Base-by-base conservation (phyloP, 75 land plant species). In the Cupressus sempervirens region DNA sequence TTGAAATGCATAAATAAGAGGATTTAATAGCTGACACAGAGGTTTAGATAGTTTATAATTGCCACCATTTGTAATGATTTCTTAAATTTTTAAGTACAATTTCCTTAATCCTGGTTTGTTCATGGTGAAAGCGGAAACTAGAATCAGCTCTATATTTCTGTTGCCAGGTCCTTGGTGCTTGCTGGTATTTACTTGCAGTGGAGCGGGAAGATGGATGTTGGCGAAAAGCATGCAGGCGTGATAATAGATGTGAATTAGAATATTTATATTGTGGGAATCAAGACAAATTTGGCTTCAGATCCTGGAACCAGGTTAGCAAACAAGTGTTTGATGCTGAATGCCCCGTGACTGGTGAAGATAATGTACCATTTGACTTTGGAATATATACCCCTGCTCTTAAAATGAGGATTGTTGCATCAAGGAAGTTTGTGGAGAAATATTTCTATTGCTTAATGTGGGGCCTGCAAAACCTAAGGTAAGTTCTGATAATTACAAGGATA, bases 391-490 rank as follows among this genome's bases (percentile, higher is more conserved):
- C 65, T 75, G 94, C 93, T 56, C 89, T 94, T 41, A 79, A 85
- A 16, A 80, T 87, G 65, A 88, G 87, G 9, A 87, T 93, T 54
- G 88, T 85, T 26, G 83, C 90, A 38, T 82, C 84, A 30, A 86
- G 43, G 38, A 77, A 89, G 54, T 91, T 94, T 84, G 73, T 75
- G 5, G 62, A 85, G 68, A 94, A 90, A 84, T 86, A 90, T 82
- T 92, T 88, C 53, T 95, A 91, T 86, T 94, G 97, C 86, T 89
- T 95, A 56, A 94, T 96, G 97, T 95, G 96, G 96, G 97, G 97
- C 1, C 82, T 95, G 18, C 91, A 84, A 74, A 90, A 85, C 76
- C 70, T 94, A 16, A 93, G 93, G 94, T 91, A 35, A 72, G 74
- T 72, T 29, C 4, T 32, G 32, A 72, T 72, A 12, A 12, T 72